Conservation (phyloP, 352 stramenopile genomes). For the Phytophthora colocasiae region DNA sequence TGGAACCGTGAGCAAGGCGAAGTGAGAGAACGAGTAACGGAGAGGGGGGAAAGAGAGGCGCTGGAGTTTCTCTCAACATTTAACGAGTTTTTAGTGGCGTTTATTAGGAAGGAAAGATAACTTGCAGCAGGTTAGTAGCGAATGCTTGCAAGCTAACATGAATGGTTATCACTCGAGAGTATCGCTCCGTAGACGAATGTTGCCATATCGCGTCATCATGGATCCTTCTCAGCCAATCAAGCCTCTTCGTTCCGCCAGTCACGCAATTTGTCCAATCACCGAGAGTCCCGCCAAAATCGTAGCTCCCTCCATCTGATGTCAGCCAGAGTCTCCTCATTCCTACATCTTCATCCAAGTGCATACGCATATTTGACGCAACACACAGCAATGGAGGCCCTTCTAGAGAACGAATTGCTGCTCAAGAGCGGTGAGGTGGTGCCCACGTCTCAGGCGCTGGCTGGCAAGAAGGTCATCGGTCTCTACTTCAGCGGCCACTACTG, state of each 20-base stretch:
- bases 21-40: not conserved
- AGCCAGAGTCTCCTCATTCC: slow-evolving; percentile 24
- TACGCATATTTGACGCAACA: slow-evolving; percentile 10
- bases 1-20: slow-evolving; percentile 20
- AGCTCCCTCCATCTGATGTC: no score
- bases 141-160: slow-evolving; percentile 16
- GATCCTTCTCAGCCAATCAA: slow-evolving; percentile 11
- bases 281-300: slow-evolving; percentile 21
- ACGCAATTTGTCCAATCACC: slow-evolving; percentile 20
- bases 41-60: not conserved
- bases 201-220: slow-evolving; percentile 23
- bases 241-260: slow-evolving; percentile 3
- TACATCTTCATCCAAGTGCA: slow-evolving; percentile 1
- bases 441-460: slow-evolving; percentile 59
- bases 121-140: slow-evolving; percentile 1
- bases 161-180: slow-evolving; percentile 3
- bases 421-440: slow-evolving; percentile 66
- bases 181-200: slow-evolving; percentile 6
- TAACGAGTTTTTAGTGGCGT: slow-evolving; percentile 31
- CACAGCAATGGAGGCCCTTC: slow-evolving; percentile 65
- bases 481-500: slow-evolving; percentile 90
- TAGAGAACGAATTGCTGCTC: slow-evolving; percentile 74
- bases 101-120: slow-evolving; percentile 5
- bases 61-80: slow-evolving; percentile 10
- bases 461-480: slow-evolving; percentile 86